A percentile compares a stretch with the other conserved stretches of the same genome.
Conservation (phyloP, 306 rosid genomes). For the Cucurbita moschata region DNA sequence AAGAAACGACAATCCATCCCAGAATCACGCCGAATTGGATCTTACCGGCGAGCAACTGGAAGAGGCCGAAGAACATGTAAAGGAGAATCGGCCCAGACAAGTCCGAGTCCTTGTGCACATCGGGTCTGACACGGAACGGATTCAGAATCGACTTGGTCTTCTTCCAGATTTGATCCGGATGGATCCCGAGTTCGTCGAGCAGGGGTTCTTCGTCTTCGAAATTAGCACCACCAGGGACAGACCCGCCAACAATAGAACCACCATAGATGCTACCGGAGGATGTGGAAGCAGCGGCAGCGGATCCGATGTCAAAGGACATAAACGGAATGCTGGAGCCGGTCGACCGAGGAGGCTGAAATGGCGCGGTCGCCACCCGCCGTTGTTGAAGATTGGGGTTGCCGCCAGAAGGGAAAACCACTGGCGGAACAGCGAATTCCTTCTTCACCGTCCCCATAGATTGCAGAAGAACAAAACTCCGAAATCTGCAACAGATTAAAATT, state of each 20-base stretch:
- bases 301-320: constrained; percentile 86
- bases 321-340: constrained; percentile 66
- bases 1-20: constrained; percentile 92
- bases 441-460: constrained; percentile 20
- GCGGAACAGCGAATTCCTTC: constrained; percentile 64
- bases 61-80: constrained; percentile 71
- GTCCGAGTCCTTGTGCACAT: constrained; percentile 67
- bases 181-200: constrained; percentile 93
- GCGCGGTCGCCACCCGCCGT: constrained; percentile 65
- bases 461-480: not conserved
- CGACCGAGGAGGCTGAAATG: constrained; percentile 62
- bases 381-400: constrained; percentile 57
- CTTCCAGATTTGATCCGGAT: constrained; percentile 88
- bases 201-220: constrained; percentile 95
- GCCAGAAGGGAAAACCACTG: constrained; percentile 71
- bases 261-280: constrained; percentile 40
- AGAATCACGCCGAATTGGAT: constrained; percentile 89
- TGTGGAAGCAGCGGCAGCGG: constrained; percentile 58
- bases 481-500: not conserved
- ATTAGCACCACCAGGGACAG: constrained; percentile 20
- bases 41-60: constrained; percentile 88
- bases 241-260: constrained; percentile 38
- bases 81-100: constrained; percentile 89
- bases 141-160: constrained; percentile 73
- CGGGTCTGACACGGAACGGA: constrained; percentile 61